These are phyloP conservation scores for Bombardia bombarda DNA, from an alignment of 495 filamentous ascomycete species.

Conservation along the genomic window DNA sequence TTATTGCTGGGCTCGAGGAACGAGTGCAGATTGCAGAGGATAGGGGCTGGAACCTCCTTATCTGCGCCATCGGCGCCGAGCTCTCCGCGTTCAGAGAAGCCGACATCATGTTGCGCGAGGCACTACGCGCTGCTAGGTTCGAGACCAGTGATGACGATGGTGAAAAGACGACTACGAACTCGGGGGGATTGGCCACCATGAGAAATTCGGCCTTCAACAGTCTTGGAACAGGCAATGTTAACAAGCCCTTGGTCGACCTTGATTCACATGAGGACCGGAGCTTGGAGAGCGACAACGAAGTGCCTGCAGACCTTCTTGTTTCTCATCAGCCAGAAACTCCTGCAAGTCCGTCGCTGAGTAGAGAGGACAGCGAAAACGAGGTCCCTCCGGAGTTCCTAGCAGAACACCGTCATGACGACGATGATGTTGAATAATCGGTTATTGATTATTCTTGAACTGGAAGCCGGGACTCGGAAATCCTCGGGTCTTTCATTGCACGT, in stretches of 20 bases:
- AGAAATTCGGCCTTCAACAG: not conserved
- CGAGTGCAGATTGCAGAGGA: conserved; percentile 52
- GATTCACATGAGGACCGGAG: conserved; percentile 23
- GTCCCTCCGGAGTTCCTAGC: conserved; percentile 29
- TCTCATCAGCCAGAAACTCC: not conserved
- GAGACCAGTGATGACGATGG: conserved; percentile 9
- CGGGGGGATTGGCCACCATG: conserved; percentile 10
- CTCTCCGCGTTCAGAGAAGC: conserved; percentile 74
- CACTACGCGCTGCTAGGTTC: conserved; percentile 29
- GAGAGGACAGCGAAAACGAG: conserved; percentile 28
- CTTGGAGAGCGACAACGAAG: conserved; percentile 20
- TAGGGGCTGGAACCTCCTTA: conserved; percentile 76
- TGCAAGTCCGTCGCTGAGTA: conserved; percentile 1
- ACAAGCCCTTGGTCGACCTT: conserved; percentile 33
- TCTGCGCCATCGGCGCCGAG: conserved; percentile 84
- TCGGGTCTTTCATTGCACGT: too few relatives aligned
- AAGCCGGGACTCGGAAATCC: too few relatives aligned
- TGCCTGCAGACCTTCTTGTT: conserved; percentile 14
- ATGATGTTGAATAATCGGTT: conserved; percentile 3
- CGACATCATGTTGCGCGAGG: conserved; percentile 51
- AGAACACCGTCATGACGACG: conserved; percentile 3
- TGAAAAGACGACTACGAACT: conserved; percentile 7
- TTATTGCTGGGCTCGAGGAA: conserved; percentile 50
- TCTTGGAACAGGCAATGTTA: conserved; percentile 7
- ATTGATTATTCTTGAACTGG: too few relatives aligned